These are phyloP conservation scores for Cladosporium phlei DNA, from an alignment of 2,329 filamentous ascomycete species.

Conservation along the genomic window DNA sequence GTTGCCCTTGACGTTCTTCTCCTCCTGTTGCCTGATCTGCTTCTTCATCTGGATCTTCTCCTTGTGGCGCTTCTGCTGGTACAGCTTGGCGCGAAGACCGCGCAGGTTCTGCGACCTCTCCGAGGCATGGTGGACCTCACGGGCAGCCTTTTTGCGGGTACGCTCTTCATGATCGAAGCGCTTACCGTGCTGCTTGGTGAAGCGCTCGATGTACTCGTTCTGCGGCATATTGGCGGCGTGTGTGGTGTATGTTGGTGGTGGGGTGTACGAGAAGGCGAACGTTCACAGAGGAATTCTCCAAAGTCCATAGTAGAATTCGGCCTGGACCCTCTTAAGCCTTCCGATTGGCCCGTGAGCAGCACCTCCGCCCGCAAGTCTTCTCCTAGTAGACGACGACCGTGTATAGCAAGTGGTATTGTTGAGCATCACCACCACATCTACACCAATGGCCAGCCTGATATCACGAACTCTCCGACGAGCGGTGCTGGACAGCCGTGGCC, in stretches of 20 bases:
- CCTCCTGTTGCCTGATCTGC: conserved; percentile 88
- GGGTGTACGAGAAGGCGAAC: background rate
- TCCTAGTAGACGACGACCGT: conserved; percentile 2
- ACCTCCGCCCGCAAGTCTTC: conserved; percentile 8
- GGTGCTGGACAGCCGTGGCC: conserved; percentile 55
- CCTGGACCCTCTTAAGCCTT: too few relatives aligned
- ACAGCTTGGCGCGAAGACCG: conserved; percentile 85
- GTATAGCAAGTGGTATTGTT: too few relatives aligned
- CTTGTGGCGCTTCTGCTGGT: conserved; percentile 87
- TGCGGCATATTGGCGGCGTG: conserved; percentile 56
- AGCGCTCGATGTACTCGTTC: conserved; percentile 74
- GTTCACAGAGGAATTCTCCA: too few relatives aligned
- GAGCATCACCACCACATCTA: too few relatives aligned
- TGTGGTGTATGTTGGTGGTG: conserved; percentile 1
- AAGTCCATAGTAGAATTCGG: too few relatives aligned
- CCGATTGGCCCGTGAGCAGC: background rate
- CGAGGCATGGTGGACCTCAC: conserved; percentile 82
- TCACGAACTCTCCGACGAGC: conserved; percentile 58
- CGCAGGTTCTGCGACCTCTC: conserved; percentile 90
- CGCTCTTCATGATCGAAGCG: conserved; percentile 83
- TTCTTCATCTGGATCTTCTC: conserved; percentile 99
- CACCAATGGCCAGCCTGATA: conserved; percentile 34
- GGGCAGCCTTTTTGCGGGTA: conserved; percentile 75
- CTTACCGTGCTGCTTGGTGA: conserved; percentile 55
- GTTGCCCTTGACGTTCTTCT: conserved; percentile 86